Percentiles rank a stretch among this genome's conserved stretches.
These are phyloP conservation scores for Globisporangium cylindrosporum DNA, from an alignment of 352 stramenopile genomes.

Conservation along the genomic window DNA sequence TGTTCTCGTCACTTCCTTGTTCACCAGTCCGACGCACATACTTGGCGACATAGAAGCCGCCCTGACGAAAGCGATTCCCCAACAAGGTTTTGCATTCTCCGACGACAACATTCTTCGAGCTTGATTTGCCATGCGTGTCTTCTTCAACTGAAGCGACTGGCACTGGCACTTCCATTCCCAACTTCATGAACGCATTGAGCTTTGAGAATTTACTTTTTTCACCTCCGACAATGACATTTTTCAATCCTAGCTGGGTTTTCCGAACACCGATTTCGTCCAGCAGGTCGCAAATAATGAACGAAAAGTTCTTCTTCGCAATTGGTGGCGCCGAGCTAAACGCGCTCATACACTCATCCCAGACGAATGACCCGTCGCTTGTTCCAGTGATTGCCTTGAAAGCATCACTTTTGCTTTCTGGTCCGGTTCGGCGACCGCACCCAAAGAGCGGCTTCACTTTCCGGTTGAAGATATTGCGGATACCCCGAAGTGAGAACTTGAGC, in stretches of 20 bases:
- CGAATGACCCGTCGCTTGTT: conserved; percentile 27
- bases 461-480: conserved; percentile 22
- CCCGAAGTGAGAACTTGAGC: conserved; percentile 20
- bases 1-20: background rate
- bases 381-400: conserved; percentile 27
- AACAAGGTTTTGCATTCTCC: conserved; percentile 15
- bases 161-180: conserved; percentile 29
- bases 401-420: conserved; percentile 27
- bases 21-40: conserved; percentile 33
- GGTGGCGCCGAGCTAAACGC: conserved; percentile 27
- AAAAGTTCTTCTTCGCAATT: conserved; percentile 30
- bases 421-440: background rate
- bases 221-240: background rate
- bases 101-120: background rate
- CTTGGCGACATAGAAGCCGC: conserved; percentile 46
- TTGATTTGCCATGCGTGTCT: background rate
- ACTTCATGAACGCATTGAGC: conserved; percentile 16
- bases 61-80: conserved; percentile 25
- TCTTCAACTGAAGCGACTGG: background rate
- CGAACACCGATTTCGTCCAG: conserved; percentile 45
- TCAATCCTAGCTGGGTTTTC: conserved; percentile 30
- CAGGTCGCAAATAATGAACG: conserved; percentile 48
- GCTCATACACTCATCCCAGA: conserved; percentile 47
- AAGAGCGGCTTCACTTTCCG: conserved; percentile 25
- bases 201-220: conserved; percentile 9